Evolutionary conservation across 2,329 filamentous ascomycete species (phyloP).

Genomic region (Hyphodiscus sp.): DNA sequence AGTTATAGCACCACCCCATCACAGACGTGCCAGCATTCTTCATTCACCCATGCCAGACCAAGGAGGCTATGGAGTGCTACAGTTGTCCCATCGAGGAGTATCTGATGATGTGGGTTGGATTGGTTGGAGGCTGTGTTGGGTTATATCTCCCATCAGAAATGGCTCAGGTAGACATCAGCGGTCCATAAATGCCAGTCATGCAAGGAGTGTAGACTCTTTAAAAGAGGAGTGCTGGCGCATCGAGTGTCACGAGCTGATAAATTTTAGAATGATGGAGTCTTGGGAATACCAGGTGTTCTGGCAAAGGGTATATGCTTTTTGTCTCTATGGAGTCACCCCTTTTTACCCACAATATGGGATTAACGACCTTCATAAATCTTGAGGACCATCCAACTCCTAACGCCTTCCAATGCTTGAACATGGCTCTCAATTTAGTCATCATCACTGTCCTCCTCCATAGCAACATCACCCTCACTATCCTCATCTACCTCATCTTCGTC

Average conservation of each 20-base stretch:
- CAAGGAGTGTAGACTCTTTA: neutral
- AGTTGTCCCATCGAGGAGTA: slow-evolving; percentile 59
- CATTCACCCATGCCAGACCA: slow-evolving; percentile 86
- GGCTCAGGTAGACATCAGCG: slow-evolving; percentile 30
- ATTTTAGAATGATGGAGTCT: neutral
- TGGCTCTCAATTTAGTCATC: slow-evolving; percentile 20
- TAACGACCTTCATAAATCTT: neutral
- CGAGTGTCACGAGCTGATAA: neutral
- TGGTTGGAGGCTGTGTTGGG: slow-evolving; percentile 74
- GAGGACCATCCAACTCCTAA: slow-evolving; percentile 15
- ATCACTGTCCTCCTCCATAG: slow-evolving; percentile 47
- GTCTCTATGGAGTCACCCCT: neutral
- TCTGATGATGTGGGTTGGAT: slow-evolving; percentile 81
- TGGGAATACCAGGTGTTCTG: neutral
- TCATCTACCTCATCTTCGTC: slow-evolving; percentile 62
- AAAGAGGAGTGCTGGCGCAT: no score
- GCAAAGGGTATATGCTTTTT: neutral
- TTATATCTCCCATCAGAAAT: slow-evolving; percentile 70
- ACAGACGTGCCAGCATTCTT: slow-evolving; percentile 77
- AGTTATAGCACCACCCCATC: slow-evolving; percentile 56
- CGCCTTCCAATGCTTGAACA: slow-evolving; percentile 16
- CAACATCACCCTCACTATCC: slow-evolving; percentile 63
- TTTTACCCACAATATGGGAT: neutral
- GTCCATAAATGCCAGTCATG: neutral
- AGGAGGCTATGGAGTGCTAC: slow-evolving; percentile 68